phyloP scores from a whole-genome alignment of 1,139 yeast genomes.

The Pichia sp. region DNA sequence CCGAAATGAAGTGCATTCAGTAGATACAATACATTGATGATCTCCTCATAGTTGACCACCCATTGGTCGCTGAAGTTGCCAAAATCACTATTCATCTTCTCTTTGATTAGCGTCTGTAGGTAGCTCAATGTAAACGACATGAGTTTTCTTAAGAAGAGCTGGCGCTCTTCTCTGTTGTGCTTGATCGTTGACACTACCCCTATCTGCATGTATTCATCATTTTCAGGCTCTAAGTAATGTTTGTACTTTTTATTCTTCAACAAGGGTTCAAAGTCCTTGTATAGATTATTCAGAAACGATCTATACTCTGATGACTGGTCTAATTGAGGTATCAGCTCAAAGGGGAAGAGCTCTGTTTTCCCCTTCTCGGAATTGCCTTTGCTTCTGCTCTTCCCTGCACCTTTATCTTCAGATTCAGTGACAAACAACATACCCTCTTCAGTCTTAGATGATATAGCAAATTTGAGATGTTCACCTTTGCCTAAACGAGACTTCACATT shows the following conservation, averaged over 20 bases:
- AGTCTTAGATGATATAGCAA: conserved; percentile 8
- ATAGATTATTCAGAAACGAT: conserved; percentile 32
- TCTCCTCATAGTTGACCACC: conserved; percentile 43
- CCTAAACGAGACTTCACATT: conserved; percentile 7
- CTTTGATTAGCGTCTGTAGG: conserved; percentile 23
- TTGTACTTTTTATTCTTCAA: conserved; percentile 27
- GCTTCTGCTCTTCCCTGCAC: conserved; percentile 15
- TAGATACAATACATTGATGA: conserved; percentile 52
- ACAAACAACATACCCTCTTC: conserved; percentile 12
- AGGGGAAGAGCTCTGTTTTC: conserved; percentile 35
- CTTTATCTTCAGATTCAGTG: background rate
- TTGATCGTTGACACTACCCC: conserved; percentile 29
- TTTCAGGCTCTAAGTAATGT: conserved; percentile 19
- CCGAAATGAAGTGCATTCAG: conserved; percentile 52
- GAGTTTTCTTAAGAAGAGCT: conserved; percentile 20
- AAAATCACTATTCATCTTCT: conserved; percentile 17
- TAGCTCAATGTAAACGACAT: conserved; percentile 21
- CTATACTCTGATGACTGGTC: conserved; percentile 36
- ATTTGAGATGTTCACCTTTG: conserved; percentile 5
- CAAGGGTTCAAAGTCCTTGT: conserved; percentile 28
- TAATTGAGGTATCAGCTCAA: conserved; percentile 34
- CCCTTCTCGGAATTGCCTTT: conserved; percentile 9
- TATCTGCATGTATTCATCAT: conserved; percentile 25
- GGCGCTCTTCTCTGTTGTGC: conserved; percentile 21
- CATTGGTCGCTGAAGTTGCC: conserved; percentile 20